Base-by-base conservation (phyloP, 2,329 filamentous ascomycete genomes). In the Cladophialophora exuberans region DNA sequence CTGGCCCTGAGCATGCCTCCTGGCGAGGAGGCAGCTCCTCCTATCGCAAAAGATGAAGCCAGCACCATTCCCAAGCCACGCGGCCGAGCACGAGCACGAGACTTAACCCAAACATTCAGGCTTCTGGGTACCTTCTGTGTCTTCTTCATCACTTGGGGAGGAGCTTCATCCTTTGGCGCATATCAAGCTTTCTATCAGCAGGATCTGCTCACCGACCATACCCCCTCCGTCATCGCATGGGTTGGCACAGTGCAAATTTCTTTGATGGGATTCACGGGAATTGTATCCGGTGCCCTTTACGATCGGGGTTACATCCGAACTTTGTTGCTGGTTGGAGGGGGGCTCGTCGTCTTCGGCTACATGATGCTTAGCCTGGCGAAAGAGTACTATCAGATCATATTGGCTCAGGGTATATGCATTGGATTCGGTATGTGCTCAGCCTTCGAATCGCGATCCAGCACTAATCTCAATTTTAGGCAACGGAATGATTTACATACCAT, bases 61-160 rank as follows among this genome's bases (percentile, higher is more conserved):
- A 25, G 20, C 17, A n/a, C 15, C n/a, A 18, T 6, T n/a, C n/a
- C n/a, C n/a, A n/a, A n/a, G n/a, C n/a, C n/a, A n/a, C n/a, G n/a
- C n/a, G 0, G 10, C n/a, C 45, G 35, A 15, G n/a, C n/a, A 6
- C 15, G 23, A 10, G 30, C n/a, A 26, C 36, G 48, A 41, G 26
- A 51, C 26, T 43, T 15, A 73, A 82, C 61, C 89, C 89, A 53
- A 96, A 91, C 89, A 79, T 89, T 7, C 90, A 95, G 28, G 89
- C 17, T 96, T 3, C 73, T 93, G 9, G 92, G 91, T 22, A 85
- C 86, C 20, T 96, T 92, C 78, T 83, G 86, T 64, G 86, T 87
- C 20, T 57, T 57, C 50, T 60, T 62, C 51, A 60, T 57, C 47
- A 50, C 58, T 4, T 62, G 60, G 60, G 60, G 60, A 10, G 56